These are phyloP conservation scores for Gaillardinia entomophila DNA, from an alignment of 805 yeast species.

Conservation along the genomic window DNA sequence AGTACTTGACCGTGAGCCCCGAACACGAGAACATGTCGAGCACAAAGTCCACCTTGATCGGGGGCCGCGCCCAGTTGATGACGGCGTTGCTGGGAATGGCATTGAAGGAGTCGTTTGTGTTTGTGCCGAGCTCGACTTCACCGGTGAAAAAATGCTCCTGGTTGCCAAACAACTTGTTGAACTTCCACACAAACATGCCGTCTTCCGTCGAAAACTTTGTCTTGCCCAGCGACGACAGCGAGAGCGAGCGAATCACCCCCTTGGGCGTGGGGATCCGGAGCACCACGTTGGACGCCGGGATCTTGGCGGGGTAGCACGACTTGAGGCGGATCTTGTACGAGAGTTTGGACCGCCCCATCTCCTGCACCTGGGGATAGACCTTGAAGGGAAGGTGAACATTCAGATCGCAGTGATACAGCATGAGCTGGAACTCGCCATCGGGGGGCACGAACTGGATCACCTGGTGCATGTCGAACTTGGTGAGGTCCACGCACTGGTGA, in stretches of 20 bases:
- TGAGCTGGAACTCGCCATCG: constrained; percentile 79
- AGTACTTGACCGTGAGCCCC: constrained; percentile 67
- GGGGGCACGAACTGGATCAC: constrained; percentile 77
- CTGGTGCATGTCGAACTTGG: constrained; percentile 59
- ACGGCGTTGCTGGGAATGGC: constrained; percentile 6
- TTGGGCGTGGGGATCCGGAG: constrained; percentile 65
- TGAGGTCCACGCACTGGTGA: constrained; percentile 79
- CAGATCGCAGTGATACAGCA: constrained; percentile 52
- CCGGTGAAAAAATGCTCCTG: constrained; percentile 58
- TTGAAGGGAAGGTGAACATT: constrained; percentile 67
- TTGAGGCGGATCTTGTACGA: constrained; percentile 57
- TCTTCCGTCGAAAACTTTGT: constrained; percentile 65
- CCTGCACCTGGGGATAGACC: constrained; percentile 50
- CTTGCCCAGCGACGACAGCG: constrained; percentile 55
- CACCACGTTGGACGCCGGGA: constrained; percentile 58
- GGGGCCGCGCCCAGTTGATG: constrained; percentile 63
- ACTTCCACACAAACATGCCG: constrained; percentile 61
- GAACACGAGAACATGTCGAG: constrained; percentile 72
- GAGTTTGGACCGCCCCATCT: constrained; percentile 36
- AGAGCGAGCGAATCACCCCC: constrained; percentile 19
- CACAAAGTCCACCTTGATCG: constrained; percentile 63
- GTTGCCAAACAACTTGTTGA: constrained; percentile 62
- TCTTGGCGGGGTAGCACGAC: constrained; percentile 54
- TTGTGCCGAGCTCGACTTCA: constrained; percentile 35
- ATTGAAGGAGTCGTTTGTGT: constrained; percentile 2